These are phyloP conservation scores for Penicillium pulvis DNA, from an alignment of 495 filamentous ascomycete genomes.

Conservation along the genomic window DNA sequence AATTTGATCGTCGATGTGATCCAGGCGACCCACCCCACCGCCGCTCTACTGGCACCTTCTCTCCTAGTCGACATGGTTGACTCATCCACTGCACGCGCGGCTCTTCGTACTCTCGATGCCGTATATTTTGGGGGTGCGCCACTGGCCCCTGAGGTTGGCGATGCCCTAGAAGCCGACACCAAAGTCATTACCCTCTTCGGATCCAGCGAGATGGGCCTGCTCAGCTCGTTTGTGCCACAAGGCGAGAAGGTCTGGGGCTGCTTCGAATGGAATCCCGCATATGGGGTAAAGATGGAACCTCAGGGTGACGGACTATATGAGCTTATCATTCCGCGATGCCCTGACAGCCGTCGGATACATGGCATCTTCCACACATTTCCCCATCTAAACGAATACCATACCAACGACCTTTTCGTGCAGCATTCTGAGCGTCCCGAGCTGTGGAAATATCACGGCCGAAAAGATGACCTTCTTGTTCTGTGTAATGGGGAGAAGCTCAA, in stretches of 20 bases:
- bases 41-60: conserved; percentile 17
- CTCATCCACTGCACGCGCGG: not conserved
- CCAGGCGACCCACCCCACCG: not conserved
- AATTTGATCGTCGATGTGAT: conserved; percentile 10
- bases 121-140: conserved; percentile 23
- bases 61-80: conserved; percentile 20
- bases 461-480: conserved; percentile 43
- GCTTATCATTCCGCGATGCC: conserved; percentile 30
- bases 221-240: conserved; percentile 31
- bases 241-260: conserved; percentile 45
- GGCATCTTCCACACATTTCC: conserved; percentile 31
- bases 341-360: not conserved
- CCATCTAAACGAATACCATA: conserved; percentile 50
- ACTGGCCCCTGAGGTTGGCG: conserved; percentile 19
- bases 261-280: conserved; percentile 46
- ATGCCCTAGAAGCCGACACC: conserved; percentile 7
- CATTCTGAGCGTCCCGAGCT: conserved; percentile 27
- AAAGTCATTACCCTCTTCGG: conserved; percentile 18
- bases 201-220: conserved; percentile 22
- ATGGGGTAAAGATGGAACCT: conserved; percentile 40
- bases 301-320: conserved; percentile 46
- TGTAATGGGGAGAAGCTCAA: conserved; percentile 45
- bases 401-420: conserved; percentile 55
- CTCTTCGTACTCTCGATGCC: conserved; percentile 8
- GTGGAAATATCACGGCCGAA: conserved; percentile 33